Evolutionary conservation across 306 rosid genomes (phyloP).

Genomic region (Boehmeria nivea): DNA sequence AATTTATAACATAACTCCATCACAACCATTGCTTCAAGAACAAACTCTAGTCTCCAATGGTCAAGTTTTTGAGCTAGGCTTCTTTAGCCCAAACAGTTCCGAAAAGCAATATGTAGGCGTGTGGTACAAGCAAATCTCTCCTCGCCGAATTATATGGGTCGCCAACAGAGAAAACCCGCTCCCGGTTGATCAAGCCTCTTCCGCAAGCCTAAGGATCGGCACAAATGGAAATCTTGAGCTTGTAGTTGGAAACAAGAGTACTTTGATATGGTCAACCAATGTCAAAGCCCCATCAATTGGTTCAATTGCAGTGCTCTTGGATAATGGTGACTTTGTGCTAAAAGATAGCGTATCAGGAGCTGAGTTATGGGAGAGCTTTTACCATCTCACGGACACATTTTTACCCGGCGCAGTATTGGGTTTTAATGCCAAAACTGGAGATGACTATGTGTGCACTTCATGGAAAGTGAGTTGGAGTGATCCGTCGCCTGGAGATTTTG

Average conservation of each 20-base stretch:
- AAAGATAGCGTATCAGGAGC: slow-evolving; percentile 10
- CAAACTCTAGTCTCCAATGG: slow-evolving; percentile 17
- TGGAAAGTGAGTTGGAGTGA: slow-evolving; percentile 39
- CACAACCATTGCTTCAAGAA: slow-evolving; percentile 8
- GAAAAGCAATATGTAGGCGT: slow-evolving; percentile 32
- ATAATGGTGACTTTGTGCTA: slow-evolving; percentile 32
- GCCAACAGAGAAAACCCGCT: slow-evolving; percentile 42
- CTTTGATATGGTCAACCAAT: slow-evolving; percentile 35
- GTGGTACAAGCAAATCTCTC: slow-evolving; percentile 28
- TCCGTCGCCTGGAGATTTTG: slow-evolving; percentile 32
- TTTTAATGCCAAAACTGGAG: slow-evolving; percentile 27
- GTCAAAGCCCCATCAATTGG: neutral
- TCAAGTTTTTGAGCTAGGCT: slow-evolving; percentile 31
- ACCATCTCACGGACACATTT: slow-evolving; percentile 32
- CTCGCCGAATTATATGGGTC: slow-evolving; percentile 32
- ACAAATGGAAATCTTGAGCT: slow-evolving; percentile 34
- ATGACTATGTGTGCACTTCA: slow-evolving; percentile 18
- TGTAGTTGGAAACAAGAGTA: slow-evolving; percentile 16
- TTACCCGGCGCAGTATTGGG: slow-evolving; percentile 28
- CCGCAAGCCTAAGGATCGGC: slow-evolving; percentile 23
- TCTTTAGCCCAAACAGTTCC: slow-evolving; percentile 35
- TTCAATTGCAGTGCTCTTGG: slow-evolving; percentile 33
- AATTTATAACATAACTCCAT: slow-evolving; percentile 14
- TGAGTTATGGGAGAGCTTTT: slow-evolving; percentile 41
- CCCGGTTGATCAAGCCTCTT: neutral